Evolutionary conservation across 2,329 filamentous ascomycete species (phyloP).

Genomic region (Penicillium sp.): DNA sequence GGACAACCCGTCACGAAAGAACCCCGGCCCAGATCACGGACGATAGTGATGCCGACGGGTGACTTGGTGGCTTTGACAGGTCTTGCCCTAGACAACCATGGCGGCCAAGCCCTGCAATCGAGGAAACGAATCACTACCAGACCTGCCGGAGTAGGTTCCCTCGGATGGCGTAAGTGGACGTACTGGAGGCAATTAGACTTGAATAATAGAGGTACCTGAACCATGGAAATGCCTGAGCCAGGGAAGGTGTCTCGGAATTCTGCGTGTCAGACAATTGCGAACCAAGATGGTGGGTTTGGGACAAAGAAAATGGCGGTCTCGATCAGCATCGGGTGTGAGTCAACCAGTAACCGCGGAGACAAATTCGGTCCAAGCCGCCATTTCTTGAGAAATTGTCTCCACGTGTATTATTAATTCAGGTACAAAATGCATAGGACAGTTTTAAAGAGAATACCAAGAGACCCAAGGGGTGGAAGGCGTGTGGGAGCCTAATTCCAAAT

Average conservation of each 20-base stretch:
- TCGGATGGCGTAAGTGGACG: constrained; percentile 4
- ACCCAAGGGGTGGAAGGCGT: background rate
- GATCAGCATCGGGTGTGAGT: constrained; percentile 9
- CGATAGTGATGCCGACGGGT: constrained; percentile 10
- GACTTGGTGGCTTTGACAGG: background rate
- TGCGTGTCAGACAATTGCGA: constrained; percentile 10
- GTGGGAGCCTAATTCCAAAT: constrained; percentile 17
- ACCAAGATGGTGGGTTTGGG: constrained; percentile 2
- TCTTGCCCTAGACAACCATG: constrained; percentile 7
- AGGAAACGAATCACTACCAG: background rate
- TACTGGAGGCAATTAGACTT: constrained; percentile 6
- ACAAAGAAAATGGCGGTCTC: constrained; percentile 3
- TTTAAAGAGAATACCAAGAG: constrained; percentile 1
- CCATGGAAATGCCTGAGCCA: constrained; percentile 2
- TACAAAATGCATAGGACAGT: constrained; percentile 6
- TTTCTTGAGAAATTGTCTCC: constrained; percentile 3
- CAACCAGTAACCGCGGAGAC: constrained; percentile 7
- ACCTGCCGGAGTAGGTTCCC: constrained; percentile 2
- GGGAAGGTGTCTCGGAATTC: constrained; percentile 8
- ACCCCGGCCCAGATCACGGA: constrained; percentile 9
- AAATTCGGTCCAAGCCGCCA: constrained; percentile 2
- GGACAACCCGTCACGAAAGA: constrained; percentile 3
- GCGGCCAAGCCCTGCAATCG: background rate
- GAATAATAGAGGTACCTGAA: constrained; percentile 3
- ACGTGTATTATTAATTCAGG: constrained; percentile 13